A percentile compares a stretch with the other conserved stretches of the same genome.
Conservation (phyloP, 208 protist genomes). For the Leishmania lainsoni region DNA sequence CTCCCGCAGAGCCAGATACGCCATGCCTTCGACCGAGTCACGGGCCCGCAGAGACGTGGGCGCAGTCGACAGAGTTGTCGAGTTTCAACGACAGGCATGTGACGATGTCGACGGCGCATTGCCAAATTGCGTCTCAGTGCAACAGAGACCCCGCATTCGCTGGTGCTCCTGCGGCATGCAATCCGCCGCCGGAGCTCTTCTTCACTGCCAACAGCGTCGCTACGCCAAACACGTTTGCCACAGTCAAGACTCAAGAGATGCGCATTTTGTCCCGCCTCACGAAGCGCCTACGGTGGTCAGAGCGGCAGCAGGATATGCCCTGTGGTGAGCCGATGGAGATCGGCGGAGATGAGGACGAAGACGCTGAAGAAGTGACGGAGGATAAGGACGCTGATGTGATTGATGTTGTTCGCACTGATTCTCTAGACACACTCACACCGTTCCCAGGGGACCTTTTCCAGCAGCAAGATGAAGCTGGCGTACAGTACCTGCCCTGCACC, state of each 20-base stretch:
- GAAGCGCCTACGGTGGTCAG: slow-evolving; percentile 22
- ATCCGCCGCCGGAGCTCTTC: slow-evolving; percentile 15
- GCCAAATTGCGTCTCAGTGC: background rate
- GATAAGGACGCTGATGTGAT: background rate
- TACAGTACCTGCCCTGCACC: slow-evolving; percentile 33
- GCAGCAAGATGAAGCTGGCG: background rate
- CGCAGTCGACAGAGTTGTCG: slow-evolving; percentile 11
- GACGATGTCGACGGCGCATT: background rate
- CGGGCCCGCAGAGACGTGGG: background rate
- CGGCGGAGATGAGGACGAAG: slow-evolving; percentile 9
- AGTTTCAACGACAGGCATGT: background rate
- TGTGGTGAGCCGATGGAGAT: slow-evolving; percentile 27
- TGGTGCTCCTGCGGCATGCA: background rate
- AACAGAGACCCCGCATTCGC: background rate
- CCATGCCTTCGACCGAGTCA: slow-evolving; percentile 43
- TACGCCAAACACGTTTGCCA: slow-evolving; percentile 69
- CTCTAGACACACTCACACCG: too few species aligned
- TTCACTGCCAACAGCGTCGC: slow-evolving; percentile 63
- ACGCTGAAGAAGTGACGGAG: slow-evolving; percentile 1
- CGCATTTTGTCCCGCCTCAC: slow-evolving; percentile 31
- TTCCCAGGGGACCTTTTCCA: background rate
- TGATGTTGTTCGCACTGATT: background rate
- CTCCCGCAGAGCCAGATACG: slow-evolving; percentile 51
- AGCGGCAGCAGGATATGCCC: slow-evolving; percentile 27
- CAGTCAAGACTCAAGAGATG: slow-evolving; percentile 40